Base-by-base conservation (phyloP, 192 early-diverging fungal genomes). In the Backusella morwellensis region DNA sequence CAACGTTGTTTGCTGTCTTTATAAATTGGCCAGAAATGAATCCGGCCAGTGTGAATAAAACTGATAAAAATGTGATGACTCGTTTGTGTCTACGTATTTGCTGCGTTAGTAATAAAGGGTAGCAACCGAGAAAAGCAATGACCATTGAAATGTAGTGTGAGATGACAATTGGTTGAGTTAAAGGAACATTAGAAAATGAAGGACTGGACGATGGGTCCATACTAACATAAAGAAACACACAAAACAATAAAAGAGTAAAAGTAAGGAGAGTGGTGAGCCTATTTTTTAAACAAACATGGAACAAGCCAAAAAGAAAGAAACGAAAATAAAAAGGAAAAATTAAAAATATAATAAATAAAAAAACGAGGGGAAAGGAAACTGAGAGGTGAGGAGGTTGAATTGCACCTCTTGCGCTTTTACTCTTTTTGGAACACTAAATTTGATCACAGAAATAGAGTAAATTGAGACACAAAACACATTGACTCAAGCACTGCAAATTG, bases 141-240 rank as follows among this genome's bases (percentile, higher is more conserved):
- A 77, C 38, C 82, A 86, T 86, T 70, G 76, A 82, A 23, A 81
- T 76, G 52, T 80, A 77, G 77, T 86, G 85, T 38, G 81, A 81
- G 74, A 86, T 79, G 74, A 86, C 83, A 66, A 84, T 68, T 4
- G 85, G 82, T 35, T 86, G 83, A 12, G 66, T 52, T 70, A 84
- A 21, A 35, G 83, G 85, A 1, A 42, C 38, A 47, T 74, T 50
- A 35, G 78, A 74, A 54, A 79, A 79, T 21, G 78, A 52, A 63
- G 44, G 41, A 26, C 35, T 35, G 32, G 75, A 41, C 40, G 38
- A 50, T 15, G 66, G 21, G 68, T 77, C 75, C 75, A 77, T 77
- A 47, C 21, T 47, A 26, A 47, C 36, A 72, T 72, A 34, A 72
- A 17, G 15, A 52, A 50, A 71, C 40, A 11, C 11, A 14, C 35